Evolutionary conservation across 208 protist genomes (phyloP), one percentile per base, ranked within the genome.

Genomic region (Acanthamoeba healyi): DNA sequence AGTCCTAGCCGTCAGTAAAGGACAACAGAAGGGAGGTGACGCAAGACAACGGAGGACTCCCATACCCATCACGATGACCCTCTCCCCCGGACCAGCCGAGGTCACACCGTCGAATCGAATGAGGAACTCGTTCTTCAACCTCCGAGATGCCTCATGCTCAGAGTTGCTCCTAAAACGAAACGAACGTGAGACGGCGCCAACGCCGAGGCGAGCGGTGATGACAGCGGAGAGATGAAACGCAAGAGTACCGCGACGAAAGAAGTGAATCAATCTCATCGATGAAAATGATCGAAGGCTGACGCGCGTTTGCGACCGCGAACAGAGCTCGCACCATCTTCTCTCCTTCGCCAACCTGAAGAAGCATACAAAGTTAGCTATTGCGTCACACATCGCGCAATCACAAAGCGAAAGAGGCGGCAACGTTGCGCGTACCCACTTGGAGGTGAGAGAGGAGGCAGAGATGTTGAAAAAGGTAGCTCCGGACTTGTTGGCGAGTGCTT

Each of bases 101-200:
- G 79, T 86, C n/a, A 94, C 56, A 7, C 81, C 96, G 65, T 98
- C 94, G 97, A 94, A 44, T 92, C 99, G 98, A 29, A 98, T 88
- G 29, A 99, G 96, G 88, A 99, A 98, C 79, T 99, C 98, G 0
- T 98, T 99, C 95, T 99, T 99, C 56, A 99, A 89, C 24, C 98
- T 88, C 26, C 98, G 72, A 7, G 96, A 96, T 0, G 98, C 95
- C 49, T 99, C 98, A 93, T 98, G 95, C 92, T 99, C 99, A 34
- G 93, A 87, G 36, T 98, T 96, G 79, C 97, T 97, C 54, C 99
- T 88, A 2, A n/a, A 12, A 32, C 10, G n/a, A 19, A 26, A 29
- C 4, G 26, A 65, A 65, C 26, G 19, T n/a, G 58, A 65, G 19
- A 65, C 58, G 26, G 58, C 26, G 26, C 26, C 26, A 29, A 42